Evolutionary conservation across 495 filamentous ascomycete genomes (phyloP).

Genomic region (Penicillium diatomitis): DNA sequence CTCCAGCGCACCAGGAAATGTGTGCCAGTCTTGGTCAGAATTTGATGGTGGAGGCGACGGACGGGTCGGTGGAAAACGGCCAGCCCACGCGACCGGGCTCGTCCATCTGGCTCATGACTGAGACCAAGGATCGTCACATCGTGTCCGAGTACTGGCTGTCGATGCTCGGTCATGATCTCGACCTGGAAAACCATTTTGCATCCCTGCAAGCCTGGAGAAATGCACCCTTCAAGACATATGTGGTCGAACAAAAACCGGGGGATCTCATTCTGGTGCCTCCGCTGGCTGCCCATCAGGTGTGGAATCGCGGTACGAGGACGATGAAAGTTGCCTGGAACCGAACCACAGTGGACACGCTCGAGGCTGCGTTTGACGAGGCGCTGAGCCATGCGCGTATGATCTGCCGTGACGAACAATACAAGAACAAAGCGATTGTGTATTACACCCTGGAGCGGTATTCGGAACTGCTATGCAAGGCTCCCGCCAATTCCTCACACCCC

Average conservation of each 20-base stretch:
- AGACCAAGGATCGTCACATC: conserved; percentile 74
- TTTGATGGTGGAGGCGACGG: conserved; percentile 89
- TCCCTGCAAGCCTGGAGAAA: conserved; percentile 87
- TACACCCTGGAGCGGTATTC: conserved; percentile 75
- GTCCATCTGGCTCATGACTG: conserved; percentile 98
- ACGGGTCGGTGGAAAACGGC: conserved; percentile 43
- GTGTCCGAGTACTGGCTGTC: conserved; percentile 90
- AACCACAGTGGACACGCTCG: conserved; percentile 85
- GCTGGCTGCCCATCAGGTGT: conserved; percentile 93
- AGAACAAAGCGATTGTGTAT: conserved; percentile 91
- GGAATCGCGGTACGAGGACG: conserved; percentile 91
- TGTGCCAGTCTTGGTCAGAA: conserved; percentile 94
- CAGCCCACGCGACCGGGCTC: conserved; percentile 69
- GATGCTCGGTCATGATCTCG: conserved; percentile 85
- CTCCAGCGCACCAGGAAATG: conserved; percentile 94
- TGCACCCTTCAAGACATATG: conserved; percentile 82
- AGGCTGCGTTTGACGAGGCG: conserved; percentile 75
- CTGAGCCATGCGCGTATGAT: conserved; percentile 81
- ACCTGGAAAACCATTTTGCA: conserved; percentile 93
- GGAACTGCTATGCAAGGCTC: conserved; percentile 43
- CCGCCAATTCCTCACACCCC: conserved; percentile 25
- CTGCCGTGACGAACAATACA: conserved; percentile 98
- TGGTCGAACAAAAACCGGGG: conserved; percentile 86
- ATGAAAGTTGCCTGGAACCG: conserved; percentile 98
- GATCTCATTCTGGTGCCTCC: conserved; percentile 96